Base-by-base conservation (phyloP, 2,329 filamentous ascomycete genomes). In the Colletotrichum coccodes region DNA sequence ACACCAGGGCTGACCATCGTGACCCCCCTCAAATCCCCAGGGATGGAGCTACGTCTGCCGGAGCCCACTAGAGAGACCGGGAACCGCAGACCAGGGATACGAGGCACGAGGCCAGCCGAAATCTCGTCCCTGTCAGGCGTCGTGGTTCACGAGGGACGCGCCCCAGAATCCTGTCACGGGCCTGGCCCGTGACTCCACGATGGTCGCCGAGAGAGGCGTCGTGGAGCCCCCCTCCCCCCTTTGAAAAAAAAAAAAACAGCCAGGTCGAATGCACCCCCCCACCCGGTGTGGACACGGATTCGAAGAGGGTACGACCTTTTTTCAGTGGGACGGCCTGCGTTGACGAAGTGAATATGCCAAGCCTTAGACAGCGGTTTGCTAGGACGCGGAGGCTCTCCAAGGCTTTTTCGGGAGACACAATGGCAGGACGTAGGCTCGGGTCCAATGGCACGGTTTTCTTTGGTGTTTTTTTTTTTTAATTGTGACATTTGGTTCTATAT, bases 1-100 rank as follows among this genome's bases (percentile, higher is more conserved):
- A 34, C 49, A 52, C 49, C 49, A 34, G 49, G 50, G 32, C 50
- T 36, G n/a, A 53, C 30, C 30, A 53, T 53, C 50, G 50, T 53
- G 50, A 53, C 46, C 28, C n/a, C 18, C 49, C 49, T 18, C 18
- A 6, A n/a, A n/a, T n/a, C 9, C 47, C 49, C 49, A 21, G 30
- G 49, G 49, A 34, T 52, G 30, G 30, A n/a, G 18, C 30, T 3
- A 30, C 30, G 2, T 32, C n/a, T 21, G 18, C 16, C 18, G 5
- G 28, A 14, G 26, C 16, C 16, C 16, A 14, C n/a, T n/a, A n/a
- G n/a, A n/a, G n/a, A n/a, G n/a, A n/a, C n/a, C n/a, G n/a, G n/a
- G n/a, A n/a, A n/a, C n/a, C n/a, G n/a, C n/a, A n/a, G n/a, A n/a
- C n/a, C n/a, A n/a, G n/a, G n/a, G n/a, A n/a, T n/a, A n/a, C n/a